Percentiles rank a stretch among this genome's conserved stretches.
phyloP scores from a whole-genome alignment of 75 land plant species.

The Adiantum capillusveneris region DNA sequence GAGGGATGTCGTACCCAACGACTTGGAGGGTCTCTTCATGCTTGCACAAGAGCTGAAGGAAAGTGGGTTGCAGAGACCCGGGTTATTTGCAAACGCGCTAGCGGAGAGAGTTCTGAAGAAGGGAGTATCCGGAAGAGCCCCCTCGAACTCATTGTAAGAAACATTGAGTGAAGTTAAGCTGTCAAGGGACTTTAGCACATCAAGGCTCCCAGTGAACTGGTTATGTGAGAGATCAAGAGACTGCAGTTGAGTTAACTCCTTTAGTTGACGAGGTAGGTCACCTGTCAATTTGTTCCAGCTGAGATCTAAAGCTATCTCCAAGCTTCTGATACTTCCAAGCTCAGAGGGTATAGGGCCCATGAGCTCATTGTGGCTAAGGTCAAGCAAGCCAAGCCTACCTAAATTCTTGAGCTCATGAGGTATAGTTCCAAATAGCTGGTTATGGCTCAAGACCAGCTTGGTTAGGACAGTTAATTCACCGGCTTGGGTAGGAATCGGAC shows the following conservation, averaged over 20 bases:
- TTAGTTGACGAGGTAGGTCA: slow-evolving; percentile 49
- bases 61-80: slow-evolving; percentile 46
- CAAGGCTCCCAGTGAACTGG: slow-evolving; percentile 42
- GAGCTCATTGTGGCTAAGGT: slow-evolving; percentile 59
- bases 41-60: slow-evolving; percentile 27
- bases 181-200: slow-evolving; percentile 47
- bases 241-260: slow-evolving; percentile 54
- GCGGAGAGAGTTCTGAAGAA: slow-evolving; percentile 54
- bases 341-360: slow-evolving; percentile 58
- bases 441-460: slow-evolving; percentile 64
- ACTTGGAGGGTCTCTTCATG: slow-evolving; percentile 21
- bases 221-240: slow-evolving; percentile 75
- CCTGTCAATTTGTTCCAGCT: slow-evolving; percentile 65
- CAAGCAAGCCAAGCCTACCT: slow-evolving; percentile 66
- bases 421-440: slow-evolving; percentile 48
- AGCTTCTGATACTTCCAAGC: slow-evolving; percentile 52
- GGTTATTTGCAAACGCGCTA: slow-evolving; percentile 41
- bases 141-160: slow-evolving; percentile 76
- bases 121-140: slow-evolving; percentile 63
- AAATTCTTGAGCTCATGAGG: slow-evolving; percentile 44
- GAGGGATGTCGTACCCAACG: not conserved
- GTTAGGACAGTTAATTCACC: slow-evolving; percentile 59
- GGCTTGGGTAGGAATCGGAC: slow-evolving; percentile 53
- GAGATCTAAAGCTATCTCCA: slow-evolving; percentile 62
- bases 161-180: slow-evolving; percentile 73